These are phyloP conservation scores for Phytomonas francai DNA, from an alignment of 208 protist genomes.

Conservation along the genomic window DNA sequence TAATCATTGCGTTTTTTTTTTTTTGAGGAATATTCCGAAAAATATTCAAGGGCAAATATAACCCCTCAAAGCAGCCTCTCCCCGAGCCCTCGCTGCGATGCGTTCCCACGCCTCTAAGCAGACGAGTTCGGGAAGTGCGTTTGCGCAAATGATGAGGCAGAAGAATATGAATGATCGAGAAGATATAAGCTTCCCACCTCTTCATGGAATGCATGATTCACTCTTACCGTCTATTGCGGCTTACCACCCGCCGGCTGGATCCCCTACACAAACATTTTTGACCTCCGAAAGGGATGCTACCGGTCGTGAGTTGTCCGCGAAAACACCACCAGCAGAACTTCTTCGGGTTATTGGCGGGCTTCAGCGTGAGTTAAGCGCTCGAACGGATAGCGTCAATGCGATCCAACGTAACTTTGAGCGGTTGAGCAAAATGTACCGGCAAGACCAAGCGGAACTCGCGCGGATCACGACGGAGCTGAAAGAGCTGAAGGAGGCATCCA, in stretches of 20 bases:
- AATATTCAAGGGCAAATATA: neutral
- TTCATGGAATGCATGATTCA: neutral
- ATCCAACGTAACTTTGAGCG: constrained; percentile 88
- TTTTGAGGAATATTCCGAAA: neutral
- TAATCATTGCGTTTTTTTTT: neutral
- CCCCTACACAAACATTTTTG: neutral
- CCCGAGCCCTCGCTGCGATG: neutral
- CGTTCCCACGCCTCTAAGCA: neutral
- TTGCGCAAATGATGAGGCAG: neutral
- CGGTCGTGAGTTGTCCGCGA: constrained; percentile 18
- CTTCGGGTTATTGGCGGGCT: constrained; percentile 37
- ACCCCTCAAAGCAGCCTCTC: neutral
- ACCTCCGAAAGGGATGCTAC: neutral
- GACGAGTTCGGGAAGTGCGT: neutral
- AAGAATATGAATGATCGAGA: neutral
- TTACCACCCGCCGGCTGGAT: neutral
- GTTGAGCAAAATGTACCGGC: constrained; percentile 76
- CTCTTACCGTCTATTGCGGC: neutral
- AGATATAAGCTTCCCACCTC: neutral
- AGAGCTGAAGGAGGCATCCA: constrained; percentile 12
- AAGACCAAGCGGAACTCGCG: constrained; percentile 27
- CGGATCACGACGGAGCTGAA: constrained; percentile 11
- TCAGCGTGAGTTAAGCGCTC: constrained; percentile 47
- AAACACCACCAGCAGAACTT: constrained; percentile 25
- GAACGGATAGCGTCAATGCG: constrained; percentile 78